Evolutionary conservation across 2,329 filamentous ascomycete species (phyloP).

Genomic region (Colletotrichum navitas): DNA sequence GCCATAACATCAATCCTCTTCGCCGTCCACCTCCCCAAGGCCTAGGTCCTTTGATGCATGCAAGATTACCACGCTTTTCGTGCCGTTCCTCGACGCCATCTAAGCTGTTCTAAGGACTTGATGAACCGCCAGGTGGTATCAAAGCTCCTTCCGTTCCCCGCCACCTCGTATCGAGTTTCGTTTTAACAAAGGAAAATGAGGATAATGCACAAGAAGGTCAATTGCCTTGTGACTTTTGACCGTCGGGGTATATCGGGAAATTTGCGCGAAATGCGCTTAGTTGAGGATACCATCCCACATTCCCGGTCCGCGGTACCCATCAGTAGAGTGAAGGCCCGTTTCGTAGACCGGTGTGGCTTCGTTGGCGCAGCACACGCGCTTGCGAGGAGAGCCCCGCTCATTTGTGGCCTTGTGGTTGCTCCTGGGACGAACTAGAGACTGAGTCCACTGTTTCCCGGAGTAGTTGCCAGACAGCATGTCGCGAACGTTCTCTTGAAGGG

Average conservation of each 20-base stretch:
- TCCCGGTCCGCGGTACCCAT: conserved; percentile 67
- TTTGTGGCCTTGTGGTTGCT: conserved; percentile 46
- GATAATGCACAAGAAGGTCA: conserved; percentile 39
- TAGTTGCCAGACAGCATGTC: conserved; percentile 65
- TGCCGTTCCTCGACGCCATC: conserved; percentile 50
- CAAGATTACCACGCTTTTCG: conserved; percentile 57
- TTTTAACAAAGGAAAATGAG: conserved; percentile 44
- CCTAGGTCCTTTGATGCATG: conserved; percentile 56
- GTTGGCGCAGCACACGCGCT: conserved; percentile 75
- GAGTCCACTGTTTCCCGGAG: conserved; percentile 51
- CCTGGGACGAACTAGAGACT: conserved; percentile 55
- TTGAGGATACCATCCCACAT: conserved; percentile 77
- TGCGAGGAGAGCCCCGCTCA: conserved; percentile 60
- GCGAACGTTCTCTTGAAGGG: conserved; percentile 76
- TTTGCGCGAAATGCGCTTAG: conserved; percentile 49
- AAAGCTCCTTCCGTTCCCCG: conserved; percentile 48
- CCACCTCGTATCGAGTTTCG: conserved; percentile 43
- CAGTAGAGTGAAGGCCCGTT: conserved; percentile 63
- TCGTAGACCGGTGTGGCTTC: conserved; percentile 66
- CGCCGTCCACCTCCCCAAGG: conserved; percentile 49
- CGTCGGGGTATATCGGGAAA: conserved; percentile 25
- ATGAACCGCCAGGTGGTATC: conserved; percentile 49
- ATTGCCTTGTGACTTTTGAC: conserved; percentile 28
- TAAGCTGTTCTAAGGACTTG: conserved; percentile 52
- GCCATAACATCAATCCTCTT: conserved; percentile 37